These are phyloP conservation scores for Didymella exigua DNA, from an alignment of 2,329 filamentous ascomycete genomes.

Conservation along the genomic window DNA sequence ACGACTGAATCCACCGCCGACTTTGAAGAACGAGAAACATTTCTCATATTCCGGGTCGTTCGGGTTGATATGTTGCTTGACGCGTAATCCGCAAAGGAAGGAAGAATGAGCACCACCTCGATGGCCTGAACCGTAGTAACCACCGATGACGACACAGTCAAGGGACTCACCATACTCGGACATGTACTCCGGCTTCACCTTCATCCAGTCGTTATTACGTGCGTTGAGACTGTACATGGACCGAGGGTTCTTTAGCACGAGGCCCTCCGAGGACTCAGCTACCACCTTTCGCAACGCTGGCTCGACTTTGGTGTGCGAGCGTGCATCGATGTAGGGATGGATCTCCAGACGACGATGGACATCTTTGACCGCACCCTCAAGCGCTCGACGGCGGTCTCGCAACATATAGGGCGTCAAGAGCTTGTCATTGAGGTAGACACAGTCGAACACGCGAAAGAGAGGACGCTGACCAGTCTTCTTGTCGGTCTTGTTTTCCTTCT, in stretches of 20 bases:
- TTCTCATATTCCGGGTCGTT: conserved; percentile 67
- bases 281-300: conserved; percentile 80
- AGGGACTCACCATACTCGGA: conserved; percentile 91
- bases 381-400: conserved; percentile 75
- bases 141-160: conserved; percentile 87
- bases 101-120: conserved; percentile 83
- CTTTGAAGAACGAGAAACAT: conserved; percentile 95
- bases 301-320: conserved; percentile 74
- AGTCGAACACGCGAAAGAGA: conserved; percentile 86
- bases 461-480: conserved; percentile 69
- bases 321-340: conserved; percentile 72
- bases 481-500: conserved; percentile 72
- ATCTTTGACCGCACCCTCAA: conserved; percentile 72
- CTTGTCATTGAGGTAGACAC: conserved; percentile 83
- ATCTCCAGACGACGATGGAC: conserved; percentile 82
- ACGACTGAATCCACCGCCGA: conserved; percentile 88
- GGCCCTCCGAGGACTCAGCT: conserved; percentile 83
- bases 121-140: conserved; percentile 87
- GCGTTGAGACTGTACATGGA: conserved; percentile 87
- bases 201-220: conserved; percentile 95
- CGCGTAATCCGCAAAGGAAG: conserved; percentile 86
- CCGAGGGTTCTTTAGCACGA: conserved; percentile 91
- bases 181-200: conserved; percentile 99
- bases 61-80: conserved; percentile 70
- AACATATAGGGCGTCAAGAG: conserved; percentile 82